Conservation (phyloP, 306 rosid genomes). For the Begonia loranthoides region DNA sequence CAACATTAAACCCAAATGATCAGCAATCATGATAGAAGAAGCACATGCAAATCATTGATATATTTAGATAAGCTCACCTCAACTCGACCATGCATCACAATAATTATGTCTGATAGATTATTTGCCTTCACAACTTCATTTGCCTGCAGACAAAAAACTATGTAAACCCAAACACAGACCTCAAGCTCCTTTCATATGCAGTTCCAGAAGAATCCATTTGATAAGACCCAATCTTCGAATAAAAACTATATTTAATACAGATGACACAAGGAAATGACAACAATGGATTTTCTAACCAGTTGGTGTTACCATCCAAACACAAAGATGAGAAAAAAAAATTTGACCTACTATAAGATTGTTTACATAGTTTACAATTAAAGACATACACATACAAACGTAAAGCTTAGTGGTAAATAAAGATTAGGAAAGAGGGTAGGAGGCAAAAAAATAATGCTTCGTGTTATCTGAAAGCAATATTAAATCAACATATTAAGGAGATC, state of each 20-base stretch:
- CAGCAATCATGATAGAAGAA: background rate
- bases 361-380: too few relatives aligned
- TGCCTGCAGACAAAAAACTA: conserved; percentile 46
- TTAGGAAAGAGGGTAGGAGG: too few relatives aligned
- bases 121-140: conserved; percentile 90
- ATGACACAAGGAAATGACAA: background rate
- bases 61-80: conserved; percentile 52
- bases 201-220: background rate
- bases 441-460: too few relatives aligned
- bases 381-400: too few relatives aligned
- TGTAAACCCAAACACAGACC: conserved; percentile 11
- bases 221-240: background rate
- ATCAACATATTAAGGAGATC: too few relatives aligned
- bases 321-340: too few relatives aligned
- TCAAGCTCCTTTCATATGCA: background rate
- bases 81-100: conserved; percentile 87
- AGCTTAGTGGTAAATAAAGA: too few relatives aligned
- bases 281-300: too few relatives aligned
- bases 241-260: background rate
- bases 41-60: conserved; percentile 7
- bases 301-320: too few relatives aligned
- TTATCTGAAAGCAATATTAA: too few relatives aligned
- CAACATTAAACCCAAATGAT: too few relatives aligned
- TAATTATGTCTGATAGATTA: conserved; percentile 60
- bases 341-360: too few relatives aligned